Percentiles rank a stretch among this genome's conserved stretches.
These are phyloP conservation scores for Ganoderma resinaceum DNA, from an alignment of 1,284 basidiomycete genomes.

Conservation along the genomic window DNA sequence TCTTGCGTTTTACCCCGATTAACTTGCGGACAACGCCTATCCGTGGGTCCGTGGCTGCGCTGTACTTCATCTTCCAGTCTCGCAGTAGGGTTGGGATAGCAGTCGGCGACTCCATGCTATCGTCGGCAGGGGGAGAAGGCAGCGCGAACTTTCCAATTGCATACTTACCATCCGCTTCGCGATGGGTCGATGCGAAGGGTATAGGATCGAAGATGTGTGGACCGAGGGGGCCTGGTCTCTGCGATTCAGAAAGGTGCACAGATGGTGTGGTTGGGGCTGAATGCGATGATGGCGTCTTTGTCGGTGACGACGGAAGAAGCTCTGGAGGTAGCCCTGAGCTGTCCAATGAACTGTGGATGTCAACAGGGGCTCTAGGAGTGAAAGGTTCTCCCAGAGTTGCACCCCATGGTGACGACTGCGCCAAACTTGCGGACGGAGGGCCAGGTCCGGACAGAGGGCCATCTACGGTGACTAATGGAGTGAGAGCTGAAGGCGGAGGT, in stretches of 20 bases:
- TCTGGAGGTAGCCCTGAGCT: slow-evolving; percentile 37
- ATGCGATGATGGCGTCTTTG: slow-evolving; percentile 44
- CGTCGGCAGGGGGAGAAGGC: slow-evolving; percentile 65
- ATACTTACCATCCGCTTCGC: slow-evolving; percentile 73
- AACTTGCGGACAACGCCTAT: slow-evolving; percentile 68
- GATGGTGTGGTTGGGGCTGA: slow-evolving; percentile 61
- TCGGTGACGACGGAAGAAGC: slow-evolving; percentile 49
- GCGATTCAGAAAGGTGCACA: slow-evolving; percentile 48
- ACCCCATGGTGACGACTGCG: slow-evolving; percentile 40
- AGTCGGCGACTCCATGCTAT: slow-evolving; percentile 41
- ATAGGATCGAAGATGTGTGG: slow-evolving; percentile 68
- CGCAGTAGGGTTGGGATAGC: slow-evolving; percentile 7
- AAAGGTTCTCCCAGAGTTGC: slow-evolving; percentile 38
- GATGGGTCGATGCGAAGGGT: slow-evolving; percentile 68
- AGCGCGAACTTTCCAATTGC: slow-evolving; percentile 76
- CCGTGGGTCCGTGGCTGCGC: slow-evolving; percentile 69
- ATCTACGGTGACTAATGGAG: slow-evolving; percentile 42
- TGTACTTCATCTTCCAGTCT: slow-evolving; percentile 59
- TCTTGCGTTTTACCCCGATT: slow-evolving; percentile 70
- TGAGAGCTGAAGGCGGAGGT: slow-evolving; percentile 37
- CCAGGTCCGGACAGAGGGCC: slow-evolving; percentile 38
- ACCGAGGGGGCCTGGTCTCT: slow-evolving; percentile 19
- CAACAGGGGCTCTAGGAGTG: slow-evolving; percentile 37
- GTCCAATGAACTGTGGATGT: slow-evolving; percentile 23
- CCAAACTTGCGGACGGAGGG: slow-evolving; percentile 31